phyloP scores from a whole-genome alignment of 108 stramenopile species.

The Seminavis robusta region DNA sequence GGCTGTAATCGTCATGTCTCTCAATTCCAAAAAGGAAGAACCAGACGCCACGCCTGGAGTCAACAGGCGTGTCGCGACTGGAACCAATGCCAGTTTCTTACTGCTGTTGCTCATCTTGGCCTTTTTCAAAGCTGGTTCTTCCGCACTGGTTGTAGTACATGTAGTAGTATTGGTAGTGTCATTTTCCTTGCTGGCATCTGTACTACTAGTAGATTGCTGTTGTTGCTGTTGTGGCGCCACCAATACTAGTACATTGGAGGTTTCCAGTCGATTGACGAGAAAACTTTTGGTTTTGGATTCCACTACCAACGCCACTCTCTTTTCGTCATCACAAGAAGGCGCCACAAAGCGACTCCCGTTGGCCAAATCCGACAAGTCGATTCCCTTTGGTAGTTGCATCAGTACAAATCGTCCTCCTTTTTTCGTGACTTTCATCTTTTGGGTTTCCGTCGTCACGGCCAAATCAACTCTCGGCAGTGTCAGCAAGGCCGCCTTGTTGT shows the following conservation, averaged over 20 bases:
- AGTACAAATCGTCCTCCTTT: not conserved
- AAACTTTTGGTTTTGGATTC: slow-evolving; percentile 5
- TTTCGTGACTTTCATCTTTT: not conserved
- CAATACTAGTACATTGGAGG: slow-evolving; percentile 24
- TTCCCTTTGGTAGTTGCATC: slow-evolving; percentile 13
- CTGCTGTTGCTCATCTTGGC: slow-evolving; percentile 1
- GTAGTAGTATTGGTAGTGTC: not conserved
- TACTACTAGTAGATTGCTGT: not conserved
- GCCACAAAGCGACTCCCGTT: slow-evolving; percentile 9
- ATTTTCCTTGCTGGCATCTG: not conserved
- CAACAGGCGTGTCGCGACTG: slow-evolving; percentile 2
- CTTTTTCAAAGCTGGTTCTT: not conserved
- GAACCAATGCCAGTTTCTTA: slow-evolving; percentile 3
- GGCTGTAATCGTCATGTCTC: not conserved
- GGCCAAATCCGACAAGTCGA: not conserved
- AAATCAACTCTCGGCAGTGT: slow-evolving; percentile 12
- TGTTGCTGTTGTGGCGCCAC: slow-evolving; percentile 10
- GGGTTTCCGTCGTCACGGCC: not conserved
- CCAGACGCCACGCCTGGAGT: slow-evolving; percentile 13
- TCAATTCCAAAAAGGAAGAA: slow-evolving; percentile 20
- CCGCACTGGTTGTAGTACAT: not conserved
- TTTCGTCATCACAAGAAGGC: too few relatives aligned
- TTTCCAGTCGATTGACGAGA: slow-evolving; percentile 13
- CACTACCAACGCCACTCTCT: slow-evolving; percentile 14
- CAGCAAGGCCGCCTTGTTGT: not conserved